Conservation (phyloP, 768 basidiomycete genomes). For the Pisolithus orientalis region DNA sequence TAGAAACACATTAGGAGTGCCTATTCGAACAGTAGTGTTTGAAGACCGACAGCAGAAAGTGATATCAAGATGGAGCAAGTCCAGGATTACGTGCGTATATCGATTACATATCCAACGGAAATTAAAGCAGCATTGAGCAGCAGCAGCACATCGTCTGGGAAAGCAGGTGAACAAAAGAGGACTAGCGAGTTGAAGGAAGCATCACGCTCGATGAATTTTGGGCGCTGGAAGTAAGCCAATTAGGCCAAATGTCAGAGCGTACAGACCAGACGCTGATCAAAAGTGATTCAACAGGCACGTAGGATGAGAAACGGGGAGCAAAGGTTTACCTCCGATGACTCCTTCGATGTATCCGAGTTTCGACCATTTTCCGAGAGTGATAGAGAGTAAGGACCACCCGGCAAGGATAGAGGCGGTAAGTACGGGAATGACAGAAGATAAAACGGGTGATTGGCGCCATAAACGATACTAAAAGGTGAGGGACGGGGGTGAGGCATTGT, state of each 20-base stretch:
- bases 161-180: background rate
- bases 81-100: too few relatives aligned
- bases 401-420: constrained; percentile 63
- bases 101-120: background rate
- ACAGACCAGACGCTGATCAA: constrained; percentile 58
- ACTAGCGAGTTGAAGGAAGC: background rate
- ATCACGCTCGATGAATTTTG: constrained; percentile 38
- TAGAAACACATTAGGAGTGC: too few relatives aligned
- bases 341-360: constrained; percentile 59
- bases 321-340: constrained; percentile 50
- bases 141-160: background rate
- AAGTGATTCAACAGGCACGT: constrained; percentile 2
- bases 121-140: background rate
- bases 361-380: constrained; percentile 65
- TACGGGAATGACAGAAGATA: constrained; percentile 65
- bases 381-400: constrained; percentile 59
- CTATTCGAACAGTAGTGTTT: too few relatives aligned
- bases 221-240: constrained; percentile 69
- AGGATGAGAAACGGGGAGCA: background rate
- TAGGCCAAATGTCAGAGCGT: constrained; percentile 66
- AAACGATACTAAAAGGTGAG: constrained; percentile 49
- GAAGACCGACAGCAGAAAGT: too few relatives aligned
- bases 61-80: too few relatives aligned
- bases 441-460: constrained; percentile 65
- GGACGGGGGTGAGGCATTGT: background rate